Percentiles rank a stretch among this genome's conserved stretches.
phyloP scores from a whole-genome alignment of 2,329 filamentous ascomycete genomes.

The Zalaria sp. region DNA sequence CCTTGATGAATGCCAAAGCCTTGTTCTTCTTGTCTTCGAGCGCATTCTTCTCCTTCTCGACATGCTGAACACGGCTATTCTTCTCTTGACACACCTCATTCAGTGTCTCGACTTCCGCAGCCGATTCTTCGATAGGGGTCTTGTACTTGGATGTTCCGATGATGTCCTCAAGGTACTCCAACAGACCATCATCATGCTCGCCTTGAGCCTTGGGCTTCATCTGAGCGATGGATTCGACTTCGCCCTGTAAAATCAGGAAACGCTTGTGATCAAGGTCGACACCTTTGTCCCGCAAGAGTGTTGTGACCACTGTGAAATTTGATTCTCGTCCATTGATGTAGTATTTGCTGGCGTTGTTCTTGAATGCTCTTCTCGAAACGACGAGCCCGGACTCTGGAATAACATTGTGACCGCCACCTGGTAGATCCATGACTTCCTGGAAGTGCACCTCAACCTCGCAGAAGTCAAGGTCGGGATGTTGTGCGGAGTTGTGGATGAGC shows the following conservation, averaged over 20 bases:
- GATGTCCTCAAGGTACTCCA: constrained; percentile 96
- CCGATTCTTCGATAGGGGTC: constrained; percentile 86
- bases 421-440: constrained; percentile 81
- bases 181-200: constrained; percentile 88
- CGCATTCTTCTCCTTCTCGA: constrained; percentile 89
- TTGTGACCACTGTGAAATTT: constrained; percentile 84
- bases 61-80: constrained; percentile 86
- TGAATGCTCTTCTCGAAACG: constrained; percentile 86
- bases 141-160: constrained; percentile 99
- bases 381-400: constrained; percentile 75
- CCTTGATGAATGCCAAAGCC: constrained; percentile 72
- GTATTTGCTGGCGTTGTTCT: constrained; percentile 96
- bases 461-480: constrained; percentile 68
- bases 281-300: constrained; percentile 70
- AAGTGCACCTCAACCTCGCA: constrained; percentile 98
- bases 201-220: constrained; percentile 96
- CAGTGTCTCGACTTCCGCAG: constrained; percentile 73
- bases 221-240: constrained; percentile 96
- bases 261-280: constrained; percentile 97
- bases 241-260: constrained; percentile 91
- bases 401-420: constrained; percentile 58
- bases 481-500: constrained; percentile 90
- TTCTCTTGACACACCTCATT: constrained; percentile 96
- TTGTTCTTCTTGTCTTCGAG: constrained; percentile 96
- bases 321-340: constrained; percentile 86